These are phyloP conservation scores for Sporisorium iseilematis-ciliati DNA, from an alignment of 1,284 basidiomycete genomes.

Conservation along the genomic window DNA sequence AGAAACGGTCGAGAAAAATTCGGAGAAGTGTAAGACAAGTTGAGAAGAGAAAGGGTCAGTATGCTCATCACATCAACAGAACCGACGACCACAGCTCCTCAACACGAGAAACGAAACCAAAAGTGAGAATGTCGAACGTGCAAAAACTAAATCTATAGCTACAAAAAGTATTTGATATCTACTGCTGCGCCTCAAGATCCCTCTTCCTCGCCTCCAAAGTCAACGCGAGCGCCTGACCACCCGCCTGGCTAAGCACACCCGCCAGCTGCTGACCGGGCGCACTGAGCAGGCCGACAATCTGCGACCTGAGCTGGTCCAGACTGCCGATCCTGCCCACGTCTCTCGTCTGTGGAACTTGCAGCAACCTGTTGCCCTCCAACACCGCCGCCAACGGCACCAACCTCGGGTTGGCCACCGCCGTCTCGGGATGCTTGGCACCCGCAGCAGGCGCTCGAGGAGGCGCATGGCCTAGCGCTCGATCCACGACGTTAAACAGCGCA, in stretches of 20 bases:
- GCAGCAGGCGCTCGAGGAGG: conserved; percentile 33
- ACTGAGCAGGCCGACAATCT: conserved; percentile 66
- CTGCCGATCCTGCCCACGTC: conserved; percentile 57
- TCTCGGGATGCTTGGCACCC: conserved; percentile 19
- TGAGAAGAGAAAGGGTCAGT: conserved; percentile 4
- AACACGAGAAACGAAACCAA: neutral
- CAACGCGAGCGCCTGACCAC: conserved; percentile 54
- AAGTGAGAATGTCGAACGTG: neutral
- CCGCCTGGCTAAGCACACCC: conserved; percentile 58
- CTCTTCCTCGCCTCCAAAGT: conserved; percentile 63
- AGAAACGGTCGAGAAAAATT: neutral
- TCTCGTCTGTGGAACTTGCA: conserved; percentile 56
- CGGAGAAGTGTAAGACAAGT: neutral
- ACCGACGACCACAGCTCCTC: neutral
- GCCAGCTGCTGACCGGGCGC: conserved; percentile 60
- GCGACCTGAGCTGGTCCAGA: conserved; percentile 56
- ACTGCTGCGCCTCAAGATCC: conserved; percentile 56
- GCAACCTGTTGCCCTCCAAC: conserved; percentile 51
- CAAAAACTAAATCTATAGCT: conserved; percentile 11
- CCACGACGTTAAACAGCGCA: conserved; percentile 56
- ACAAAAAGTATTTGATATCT: neutral
- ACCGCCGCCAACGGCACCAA: conserved; percentile 59
- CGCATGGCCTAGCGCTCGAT: conserved; percentile 52
- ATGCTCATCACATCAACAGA: conserved; percentile 9
- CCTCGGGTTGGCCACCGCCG: conserved; percentile 50